Evolutionary conservation across 1,284 basidiomycete genomes (phyloP), one percentile per base, ranked within the genome.

Genomic region (Lentinus polychrous): DNA sequence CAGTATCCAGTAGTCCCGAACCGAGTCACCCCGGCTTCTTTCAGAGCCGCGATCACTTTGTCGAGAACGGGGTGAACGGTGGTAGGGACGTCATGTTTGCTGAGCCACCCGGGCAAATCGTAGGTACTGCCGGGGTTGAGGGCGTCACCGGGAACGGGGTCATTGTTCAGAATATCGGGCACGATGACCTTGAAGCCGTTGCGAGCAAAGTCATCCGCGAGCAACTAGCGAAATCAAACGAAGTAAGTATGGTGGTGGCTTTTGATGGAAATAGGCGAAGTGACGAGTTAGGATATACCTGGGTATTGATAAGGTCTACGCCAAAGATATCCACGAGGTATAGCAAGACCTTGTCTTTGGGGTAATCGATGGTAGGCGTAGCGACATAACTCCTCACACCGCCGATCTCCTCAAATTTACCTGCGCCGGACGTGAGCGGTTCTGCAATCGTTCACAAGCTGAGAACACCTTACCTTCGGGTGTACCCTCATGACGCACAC

Each of bases 1-100:
- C 86, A 88, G 68, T 79, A 87, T 1, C 83, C 83, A 2, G 74
- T 75, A 0, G 76, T 78, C 12, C 67, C 81, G 49, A 86, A 74
- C 15, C 60, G 58, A 5, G 70, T 78, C 36, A 86, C 67, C 2
- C 85, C 85, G 50, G 74, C 62, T 18, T 64, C 74, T 59, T 79
- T 81, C 50, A 88, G 73, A 0, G 67, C 77, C 2, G 63, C 63
- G 40, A 86, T 69, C 50, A 85, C 76, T 24, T 73, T 75, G 65
- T 85, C 74, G 39, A 86, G 55, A 1, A 57, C 37, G 2, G 75
- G 74, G 8, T 74, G 73, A 2, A 76, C 79, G 6, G n/a, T 15
- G 15, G 64, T 52, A 0, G 64, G 66, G 2, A 54, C 27, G 10
- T 60, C 57, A 57, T 88, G 84, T 0, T 61, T 70, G 2, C 41